A percentile compares a stretch with the other conserved stretches of the same genome.
These are phyloP conservation scores for Clavispora phyllophila DNA, from an alignment of 805 yeast species.

Conservation along the genomic window DNA sequence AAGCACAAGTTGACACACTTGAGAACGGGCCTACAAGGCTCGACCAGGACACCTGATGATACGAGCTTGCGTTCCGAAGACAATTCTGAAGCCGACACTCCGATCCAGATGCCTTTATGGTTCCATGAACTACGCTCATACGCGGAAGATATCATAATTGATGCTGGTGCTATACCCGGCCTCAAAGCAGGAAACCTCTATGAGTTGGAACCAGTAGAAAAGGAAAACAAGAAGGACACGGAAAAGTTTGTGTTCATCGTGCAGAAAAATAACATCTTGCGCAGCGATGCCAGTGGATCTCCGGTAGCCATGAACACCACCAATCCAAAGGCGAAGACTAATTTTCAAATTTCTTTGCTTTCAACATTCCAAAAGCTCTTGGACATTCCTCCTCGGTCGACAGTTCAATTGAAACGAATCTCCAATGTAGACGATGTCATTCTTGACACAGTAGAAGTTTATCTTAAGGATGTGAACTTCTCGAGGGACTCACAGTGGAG, in stretches of 20 bases:
- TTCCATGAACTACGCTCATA: slow-evolving; percentile 68
- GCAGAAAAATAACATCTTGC: slow-evolving; percentile 6
- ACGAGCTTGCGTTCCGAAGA: not conserved
- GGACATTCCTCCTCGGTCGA: slow-evolving; percentile 63
- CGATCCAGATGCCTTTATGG: slow-evolving; percentile 41
- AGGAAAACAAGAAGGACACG: slow-evolving; percentile 5
- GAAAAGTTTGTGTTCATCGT: slow-evolving; percentile 12
- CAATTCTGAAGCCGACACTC: not conserved
- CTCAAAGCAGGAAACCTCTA: slow-evolving; percentile 72
- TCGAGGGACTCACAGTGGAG: slow-evolving; percentile 94
- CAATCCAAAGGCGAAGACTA: slow-evolving; percentile 16
- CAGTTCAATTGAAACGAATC: slow-evolving; percentile 50
- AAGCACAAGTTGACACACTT: not conserved
- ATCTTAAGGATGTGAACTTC: slow-evolving; percentile 71
- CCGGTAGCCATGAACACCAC: slow-evolving; percentile 1
- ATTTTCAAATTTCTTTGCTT: slow-evolving; percentile 48
- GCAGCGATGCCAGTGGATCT: slow-evolving; percentile 4
- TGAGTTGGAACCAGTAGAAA: slow-evolving; percentile 49
- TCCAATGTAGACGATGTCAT: slow-evolving; percentile 45
- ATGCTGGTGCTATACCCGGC: slow-evolving; percentile 54
- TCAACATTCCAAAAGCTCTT: slow-evolving; percentile 56
- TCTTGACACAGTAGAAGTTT: slow-evolving; percentile 78
- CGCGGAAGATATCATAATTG: slow-evolving; percentile 57
- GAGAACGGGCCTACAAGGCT: not conserved
- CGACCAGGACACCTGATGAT: not conserved